phyloP scores from a whole-genome alignment of 331 rosid species.

The Malus hybrid region DNA sequence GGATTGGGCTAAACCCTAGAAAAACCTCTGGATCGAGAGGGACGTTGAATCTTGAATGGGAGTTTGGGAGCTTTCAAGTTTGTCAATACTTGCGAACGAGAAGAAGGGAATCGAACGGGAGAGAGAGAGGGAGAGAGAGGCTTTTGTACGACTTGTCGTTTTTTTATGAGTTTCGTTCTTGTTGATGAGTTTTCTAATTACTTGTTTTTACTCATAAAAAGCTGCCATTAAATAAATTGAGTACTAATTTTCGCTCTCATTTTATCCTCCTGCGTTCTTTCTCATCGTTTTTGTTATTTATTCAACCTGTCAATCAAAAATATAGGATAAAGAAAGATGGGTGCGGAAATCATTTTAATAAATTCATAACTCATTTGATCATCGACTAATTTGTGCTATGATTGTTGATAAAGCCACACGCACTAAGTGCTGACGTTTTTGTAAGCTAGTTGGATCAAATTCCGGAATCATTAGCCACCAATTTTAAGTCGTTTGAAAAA shows the following conservation, averaged over 20 bases:
- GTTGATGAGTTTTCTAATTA: no score
- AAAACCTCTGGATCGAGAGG: slow-evolving; percentile 20
- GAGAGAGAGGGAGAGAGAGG: not conserved
- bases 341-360: not conserved
- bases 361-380: no score
- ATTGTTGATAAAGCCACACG: not conserved
- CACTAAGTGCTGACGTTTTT: not conserved
- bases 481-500: no score
- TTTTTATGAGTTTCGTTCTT: not conserved
- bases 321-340: no score
- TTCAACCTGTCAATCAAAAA: no score
- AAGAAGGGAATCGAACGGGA: not conserved
- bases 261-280: no score
- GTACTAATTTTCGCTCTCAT: not conserved
- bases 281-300: no score
- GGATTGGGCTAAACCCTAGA: slow-evolving; percentile 34
- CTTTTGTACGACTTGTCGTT: not conserved
- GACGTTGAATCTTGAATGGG: not conserved
- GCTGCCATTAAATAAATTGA: no score
- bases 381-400: not conserved
- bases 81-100: not conserved
- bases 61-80: not conserved
- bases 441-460: not conserved
- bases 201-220: no score
- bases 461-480: not conserved